These are phyloP conservation scores for Byssochlamys sp. DNA, from an alignment of 2,329 filamentous ascomycete genomes.

Conservation along the genomic window DNA sequence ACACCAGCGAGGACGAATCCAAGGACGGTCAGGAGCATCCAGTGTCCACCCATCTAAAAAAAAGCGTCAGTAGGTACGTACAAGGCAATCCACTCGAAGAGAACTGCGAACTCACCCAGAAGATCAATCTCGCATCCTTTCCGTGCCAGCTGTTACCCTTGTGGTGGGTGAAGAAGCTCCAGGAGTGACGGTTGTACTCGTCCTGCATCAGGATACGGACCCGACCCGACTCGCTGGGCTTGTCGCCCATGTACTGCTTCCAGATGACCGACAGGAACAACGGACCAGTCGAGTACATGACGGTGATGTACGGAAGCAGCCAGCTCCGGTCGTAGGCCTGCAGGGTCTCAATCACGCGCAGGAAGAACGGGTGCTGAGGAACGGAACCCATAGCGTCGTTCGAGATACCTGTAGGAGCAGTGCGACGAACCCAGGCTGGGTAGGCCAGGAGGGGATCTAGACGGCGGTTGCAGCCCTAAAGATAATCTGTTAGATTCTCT, in stretches of 20 bases:
- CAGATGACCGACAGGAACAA: constrained; percentile 67
- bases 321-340: constrained; percentile 59
- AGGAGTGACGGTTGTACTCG: constrained; percentile 58
- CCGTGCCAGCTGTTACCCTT: constrained; percentile 58
- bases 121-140: constrained; percentile 54
- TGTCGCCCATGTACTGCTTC: constrained; percentile 57
- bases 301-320: constrained; percentile 62
- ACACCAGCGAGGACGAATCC: constrained; percentile 42
- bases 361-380: constrained; percentile 65
- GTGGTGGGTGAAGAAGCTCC: constrained; percentile 64
- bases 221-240: constrained; percentile 38
- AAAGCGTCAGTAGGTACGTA: not conserved
- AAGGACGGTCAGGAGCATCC: constrained; percentile 45
- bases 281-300: constrained; percentile 70
- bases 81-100: not conserved
- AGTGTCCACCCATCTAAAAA: constrained; percentile 45
- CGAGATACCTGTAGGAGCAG: constrained; percentile 65
- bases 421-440: constrained; percentile 61
- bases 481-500: constrained; percentile 1
- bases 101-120: constrained; percentile 43
- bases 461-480: constrained; percentile 56
- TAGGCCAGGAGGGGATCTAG: constrained; percentile 61
- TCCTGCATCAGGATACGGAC: constrained; percentile 60
- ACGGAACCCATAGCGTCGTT: constrained; percentile 72
- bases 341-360: constrained; percentile 58